Evolutionary conservation across 1,284 basidiomycete genomes (phyloP).

Genomic region (Cutaneotrichosporon mucoides): DNA sequence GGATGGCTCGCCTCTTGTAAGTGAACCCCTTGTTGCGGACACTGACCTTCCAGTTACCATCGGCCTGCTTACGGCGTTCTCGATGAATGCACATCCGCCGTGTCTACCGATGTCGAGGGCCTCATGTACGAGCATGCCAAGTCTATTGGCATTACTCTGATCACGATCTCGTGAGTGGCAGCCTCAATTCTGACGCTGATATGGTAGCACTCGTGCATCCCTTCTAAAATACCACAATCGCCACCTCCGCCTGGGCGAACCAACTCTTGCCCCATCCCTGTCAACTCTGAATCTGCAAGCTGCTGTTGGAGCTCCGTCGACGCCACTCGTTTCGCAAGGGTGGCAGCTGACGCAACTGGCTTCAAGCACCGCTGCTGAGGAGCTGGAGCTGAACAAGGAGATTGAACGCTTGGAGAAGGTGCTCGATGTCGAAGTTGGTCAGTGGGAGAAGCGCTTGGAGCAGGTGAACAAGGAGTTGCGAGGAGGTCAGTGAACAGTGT

Average conservation of each 20-base stretch:
- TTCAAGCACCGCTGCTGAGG: constrained; percentile 35
- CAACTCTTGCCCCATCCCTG: constrained; percentile 21
- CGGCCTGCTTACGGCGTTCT: constrained; percentile 48
- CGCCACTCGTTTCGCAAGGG: constrained; percentile 32
- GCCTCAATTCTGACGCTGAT: constrained; percentile 22
- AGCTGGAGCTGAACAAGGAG: constrained; percentile 51
- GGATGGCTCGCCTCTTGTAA: constrained; percentile 48
- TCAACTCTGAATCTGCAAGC: constrained; percentile 16
- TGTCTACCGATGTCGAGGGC: constrained; percentile 94
- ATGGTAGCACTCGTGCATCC: constrained; percentile 51
- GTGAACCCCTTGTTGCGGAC: neutral
- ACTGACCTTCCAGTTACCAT: constrained; percentile 30
- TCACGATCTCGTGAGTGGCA: constrained; percentile 69
- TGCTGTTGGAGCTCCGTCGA: constrained; percentile 35
- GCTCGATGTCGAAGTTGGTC: constrained; percentile 58
- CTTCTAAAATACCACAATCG: constrained; percentile 55
- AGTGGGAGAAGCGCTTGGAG: constrained; percentile 61
- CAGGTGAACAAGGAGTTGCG: constrained; percentile 57
- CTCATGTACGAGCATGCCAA: constrained; percentile 94
- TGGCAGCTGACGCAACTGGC: constrained; percentile 44
- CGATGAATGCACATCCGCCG: constrained; percentile 88
- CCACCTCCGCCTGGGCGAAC: constrained; percentile 49
- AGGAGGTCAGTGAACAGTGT: constrained; percentile 15
- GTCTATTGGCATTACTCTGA: constrained; percentile 83
- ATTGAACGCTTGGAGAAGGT: constrained; percentile 39